A percentile compares a stretch with the other conserved stretches of the same genome.
Conservation (phyloP, 1,284 basidiomycete species). For the Vanrija sp. region DNA sequence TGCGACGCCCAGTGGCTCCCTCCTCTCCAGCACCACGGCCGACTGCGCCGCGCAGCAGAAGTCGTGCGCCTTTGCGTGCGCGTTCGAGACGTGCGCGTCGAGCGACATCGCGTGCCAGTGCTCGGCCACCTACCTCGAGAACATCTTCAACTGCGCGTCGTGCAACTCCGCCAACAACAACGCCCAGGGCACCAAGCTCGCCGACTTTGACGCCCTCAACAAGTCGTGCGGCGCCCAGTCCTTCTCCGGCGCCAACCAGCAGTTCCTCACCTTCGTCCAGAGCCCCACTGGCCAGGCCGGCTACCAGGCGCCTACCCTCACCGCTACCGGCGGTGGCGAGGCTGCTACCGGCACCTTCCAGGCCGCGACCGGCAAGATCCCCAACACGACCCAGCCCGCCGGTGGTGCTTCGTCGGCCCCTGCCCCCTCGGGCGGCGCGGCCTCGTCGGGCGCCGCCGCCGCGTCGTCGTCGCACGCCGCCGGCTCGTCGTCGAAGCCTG, state of each 20-base stretch:
- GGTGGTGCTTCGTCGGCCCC: conserved; percentile 6
- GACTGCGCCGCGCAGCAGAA: conserved; percentile 28
- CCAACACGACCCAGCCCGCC: neutral
- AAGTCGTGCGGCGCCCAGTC: conserved; percentile 40
- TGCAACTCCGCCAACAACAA: conserved; percentile 48
- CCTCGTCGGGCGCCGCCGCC: conserved; percentile 12
- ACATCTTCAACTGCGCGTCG: conserved; percentile 48
- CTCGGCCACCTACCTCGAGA: conserved; percentile 36
- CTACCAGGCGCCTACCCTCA: conserved; percentile 41
- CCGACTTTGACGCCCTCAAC: conserved; percentile 39
- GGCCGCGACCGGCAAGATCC: conserved; percentile 5
- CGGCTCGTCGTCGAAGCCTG: neutral
- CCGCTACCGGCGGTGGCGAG: conserved; percentile 41
- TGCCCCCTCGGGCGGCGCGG: conserved; percentile 1
- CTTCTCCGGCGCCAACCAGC: conserved; percentile 33
- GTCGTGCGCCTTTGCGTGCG: conserved; percentile 40
- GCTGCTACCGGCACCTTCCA: conserved; percentile 35
- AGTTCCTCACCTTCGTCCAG: conserved; percentile 29
- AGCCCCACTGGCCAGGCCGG: conserved; percentile 24
- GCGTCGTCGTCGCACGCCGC: conserved; percentile 9
- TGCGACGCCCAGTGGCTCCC: conserved; percentile 10
- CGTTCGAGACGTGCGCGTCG: conserved; percentile 37
- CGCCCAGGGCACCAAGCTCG: conserved; percentile 27
- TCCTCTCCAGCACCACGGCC: conserved; percentile 29
- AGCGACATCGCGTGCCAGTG: conserved; percentile 44